Conservation (phyloP, 73 alveolate species). For the Paraurostyla sp. region DNA sequence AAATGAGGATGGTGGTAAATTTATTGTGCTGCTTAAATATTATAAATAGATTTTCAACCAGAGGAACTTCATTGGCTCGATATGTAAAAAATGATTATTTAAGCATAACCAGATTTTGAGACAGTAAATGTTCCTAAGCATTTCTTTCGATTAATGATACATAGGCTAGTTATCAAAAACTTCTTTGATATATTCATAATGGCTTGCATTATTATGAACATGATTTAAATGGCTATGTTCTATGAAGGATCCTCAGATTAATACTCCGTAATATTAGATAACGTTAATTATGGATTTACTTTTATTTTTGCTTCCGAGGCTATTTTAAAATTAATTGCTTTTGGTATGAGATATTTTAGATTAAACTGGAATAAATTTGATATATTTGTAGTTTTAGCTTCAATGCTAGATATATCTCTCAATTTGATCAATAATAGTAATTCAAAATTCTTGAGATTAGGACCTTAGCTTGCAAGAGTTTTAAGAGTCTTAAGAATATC, state of each 20-base stretch:
- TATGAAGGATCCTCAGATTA: conserved; percentile 82
- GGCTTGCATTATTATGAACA: conserved; percentile 86
- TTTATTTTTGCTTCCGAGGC: conserved; percentile 57
- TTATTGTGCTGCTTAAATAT: not conserved
- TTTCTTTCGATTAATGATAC: conserved; percentile 59
- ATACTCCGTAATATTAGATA: conserved; percentile 15
- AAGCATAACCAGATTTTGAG: conserved; percentile 75
- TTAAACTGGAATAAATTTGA: conserved; percentile 69
- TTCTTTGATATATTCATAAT: conserved; percentile 85
- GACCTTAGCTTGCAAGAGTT: conserved; percentile 79
- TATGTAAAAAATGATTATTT: conserved; percentile 74
- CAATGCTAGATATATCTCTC: conserved; percentile 56
- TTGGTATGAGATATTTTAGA: conserved; percentile 61
- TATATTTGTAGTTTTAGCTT: conserved; percentile 72
- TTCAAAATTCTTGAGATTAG: conserved; percentile 56
- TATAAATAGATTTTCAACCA: conserved; percentile 29
- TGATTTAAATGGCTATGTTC: conserved; percentile 87
- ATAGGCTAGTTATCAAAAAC: conserved; percentile 60
- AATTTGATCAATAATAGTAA: conserved; percentile 29
- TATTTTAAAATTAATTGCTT: conserved; percentile 59
- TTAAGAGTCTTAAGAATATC: conserved; percentile 74
- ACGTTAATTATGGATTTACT: conserved; percentile 61
- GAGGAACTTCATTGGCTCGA: conserved; percentile 76
- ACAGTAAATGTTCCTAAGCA: conserved; percentile 67
- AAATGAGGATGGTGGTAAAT: conserved; percentile 65